These are phyloP conservation scores for Pleurozium schreberi DNA, from an alignment of 225 moss, liverwort and hornwort species.

Conservation along the genomic window DNA sequence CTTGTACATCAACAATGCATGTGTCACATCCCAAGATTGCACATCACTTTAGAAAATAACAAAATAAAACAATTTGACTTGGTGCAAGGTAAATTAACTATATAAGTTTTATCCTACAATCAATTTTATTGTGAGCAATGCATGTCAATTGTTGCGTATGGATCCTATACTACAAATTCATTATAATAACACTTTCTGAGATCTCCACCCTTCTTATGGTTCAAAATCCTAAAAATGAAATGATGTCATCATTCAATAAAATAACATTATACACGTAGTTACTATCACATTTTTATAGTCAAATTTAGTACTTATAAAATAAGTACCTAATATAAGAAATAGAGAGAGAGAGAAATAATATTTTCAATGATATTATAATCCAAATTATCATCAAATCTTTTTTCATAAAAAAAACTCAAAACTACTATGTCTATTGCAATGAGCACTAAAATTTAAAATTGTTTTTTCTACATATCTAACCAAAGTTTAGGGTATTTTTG, in stretches of 20 bases:
- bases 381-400: not conserved
- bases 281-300: not conserved
- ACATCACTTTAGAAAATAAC: rapidly evolving
- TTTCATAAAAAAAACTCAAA: too few relatives aligned
- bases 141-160: rapidly evolving
- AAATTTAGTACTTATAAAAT: not conserved
- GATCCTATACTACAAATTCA: too few relatives aligned
- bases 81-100: not conserved
- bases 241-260: not conserved
- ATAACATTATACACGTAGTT: rapidly evolving
- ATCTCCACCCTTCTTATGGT: rapidly evolving
- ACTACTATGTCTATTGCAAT: too few relatives aligned
- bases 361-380: not conserved
- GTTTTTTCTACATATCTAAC: too few relatives aligned
- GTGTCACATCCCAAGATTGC: not conserved
- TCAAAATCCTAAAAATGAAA: not conserved
- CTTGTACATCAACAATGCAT: too few relatives aligned
- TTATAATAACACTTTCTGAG: not conserved
- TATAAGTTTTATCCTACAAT: not conserved
- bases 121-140: not conserved
- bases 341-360: too few relatives aligned
- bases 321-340: too few relatives aligned
- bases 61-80: not conserved
- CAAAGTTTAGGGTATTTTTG: too few relatives aligned
- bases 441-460: too few relatives aligned